These are phyloP conservation scores for Pachysandra terminalis DNA, from an alignment of 164 flowering plant species.

Conservation along the genomic window DNA sequence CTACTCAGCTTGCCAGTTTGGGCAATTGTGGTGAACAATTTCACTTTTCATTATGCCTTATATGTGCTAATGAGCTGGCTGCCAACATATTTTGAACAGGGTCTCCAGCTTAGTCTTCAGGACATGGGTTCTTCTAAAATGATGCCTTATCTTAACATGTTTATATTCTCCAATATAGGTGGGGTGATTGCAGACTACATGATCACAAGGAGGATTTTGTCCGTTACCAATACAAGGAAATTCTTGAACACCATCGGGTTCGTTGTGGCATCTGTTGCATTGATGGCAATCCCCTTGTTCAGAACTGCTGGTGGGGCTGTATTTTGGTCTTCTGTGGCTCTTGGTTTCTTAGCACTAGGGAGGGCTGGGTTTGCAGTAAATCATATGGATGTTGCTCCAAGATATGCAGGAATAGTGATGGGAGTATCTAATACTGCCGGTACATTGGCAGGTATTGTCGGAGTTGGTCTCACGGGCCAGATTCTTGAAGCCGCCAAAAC, in stretches of 20 bases:
- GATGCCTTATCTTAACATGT: constrained; percentile 93
- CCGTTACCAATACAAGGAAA: constrained; percentile 71
- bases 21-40: constrained; percentile 88
- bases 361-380: constrained; percentile 96
- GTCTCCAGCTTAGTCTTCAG: constrained; percentile 76
- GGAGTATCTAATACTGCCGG: constrained; percentile 96
- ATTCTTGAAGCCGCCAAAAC: constrained; percentile 75
- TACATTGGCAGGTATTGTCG: constrained; percentile 82
- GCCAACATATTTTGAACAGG: constrained; percentile 80
- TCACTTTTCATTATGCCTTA: constrained; percentile 84
- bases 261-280: constrained; percentile 64
- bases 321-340: constrained; percentile 80
- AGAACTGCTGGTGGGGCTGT: constrained; percentile 68
- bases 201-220: constrained; percentile 62
- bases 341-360: constrained; percentile 86
- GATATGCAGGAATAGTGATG: constrained; percentile 93
- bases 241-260: constrained; percentile 80
- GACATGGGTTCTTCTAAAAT: constrained; percentile 93
- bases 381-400: constrained; percentile 92
- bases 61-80: constrained; percentile 92
- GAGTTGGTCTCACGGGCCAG: constrained; percentile 77
- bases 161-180: constrained; percentile 85
- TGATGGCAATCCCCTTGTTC: constrained; percentile 68
- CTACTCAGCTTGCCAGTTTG: constrained; percentile 64
- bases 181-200: constrained; percentile 79